Evolutionary conservation across 768 basidiomycete genomes (phyloP).

Genomic region (Daedaleopsis sinensis): DNA sequence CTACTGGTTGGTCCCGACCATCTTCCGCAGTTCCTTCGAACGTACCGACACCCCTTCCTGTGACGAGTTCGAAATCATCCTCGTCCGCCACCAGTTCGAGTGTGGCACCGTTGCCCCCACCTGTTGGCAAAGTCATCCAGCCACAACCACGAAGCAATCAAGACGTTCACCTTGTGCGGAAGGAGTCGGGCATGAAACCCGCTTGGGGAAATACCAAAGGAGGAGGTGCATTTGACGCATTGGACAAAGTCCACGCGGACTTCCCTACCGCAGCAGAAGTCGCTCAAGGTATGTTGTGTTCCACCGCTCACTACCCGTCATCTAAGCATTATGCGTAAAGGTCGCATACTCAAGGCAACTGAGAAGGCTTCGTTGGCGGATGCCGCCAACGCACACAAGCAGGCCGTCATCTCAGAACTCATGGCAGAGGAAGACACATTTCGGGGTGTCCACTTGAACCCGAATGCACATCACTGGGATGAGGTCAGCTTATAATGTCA

Average conservation of each 20-base stretch:
- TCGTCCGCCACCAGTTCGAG: constrained; percentile 28
- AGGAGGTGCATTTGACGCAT: constrained; percentile 31
- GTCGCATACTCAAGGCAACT: constrained; percentile 20
- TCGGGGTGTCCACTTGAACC: constrained; percentile 89
- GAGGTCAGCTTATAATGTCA: constrained; percentile 56
- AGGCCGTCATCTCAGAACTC: constrained; percentile 71
- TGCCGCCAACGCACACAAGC: constrained; percentile 55
- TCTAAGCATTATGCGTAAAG: constrained; percentile 4
- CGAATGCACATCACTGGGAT: constrained; percentile 97
- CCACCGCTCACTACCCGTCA: background rate
- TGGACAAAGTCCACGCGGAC: constrained; percentile 58
- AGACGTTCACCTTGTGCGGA: constrained; percentile 35
- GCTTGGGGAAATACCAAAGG: constrained; percentile 74
- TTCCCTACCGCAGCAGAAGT: constrained; percentile 98
- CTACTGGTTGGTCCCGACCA: constrained; percentile 76
- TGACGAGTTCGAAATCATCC: constrained; percentile 42
- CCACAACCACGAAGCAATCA: constrained; percentile 52
- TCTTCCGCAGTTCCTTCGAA: constrained; percentile 69
- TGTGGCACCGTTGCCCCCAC: constrained; percentile 54
- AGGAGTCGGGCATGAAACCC: constrained; percentile 45
- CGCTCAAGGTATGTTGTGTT: constrained; percentile 65
- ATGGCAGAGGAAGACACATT: constrained; percentile 92
- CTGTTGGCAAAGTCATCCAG: constrained; percentile 68
- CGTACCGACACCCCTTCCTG: constrained; percentile 48
- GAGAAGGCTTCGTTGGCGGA: constrained; percentile 52